Percentiles rank a stretch among this genome's conserved stretches.
phyloP scores from a whole-genome alignment of 371 early-diverging fungal genomes.

The Rhizopus sp. region DNA sequence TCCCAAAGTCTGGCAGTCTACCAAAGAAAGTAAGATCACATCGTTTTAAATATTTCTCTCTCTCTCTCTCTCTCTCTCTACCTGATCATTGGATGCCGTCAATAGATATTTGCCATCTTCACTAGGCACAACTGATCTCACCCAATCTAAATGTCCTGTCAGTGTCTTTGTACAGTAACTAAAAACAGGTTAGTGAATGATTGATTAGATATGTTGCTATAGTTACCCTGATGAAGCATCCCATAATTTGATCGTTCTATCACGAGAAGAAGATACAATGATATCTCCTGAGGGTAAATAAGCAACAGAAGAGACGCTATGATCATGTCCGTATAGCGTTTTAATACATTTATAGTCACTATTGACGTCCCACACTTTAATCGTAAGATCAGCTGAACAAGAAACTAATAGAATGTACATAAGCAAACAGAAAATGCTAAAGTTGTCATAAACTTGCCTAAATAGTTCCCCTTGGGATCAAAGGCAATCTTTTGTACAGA shows the following conservation, averaged over 20 bases:
- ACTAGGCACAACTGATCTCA: slow-evolving; percentile 68
- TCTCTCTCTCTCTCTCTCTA: slow-evolving; percentile 29
- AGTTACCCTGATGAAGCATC: slow-evolving; percentile 77
- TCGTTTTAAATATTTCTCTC: background rate
- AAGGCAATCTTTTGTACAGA: slow-evolving; percentile 85
- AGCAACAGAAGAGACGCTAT: slow-evolving; percentile 82
- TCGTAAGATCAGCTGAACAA: slow-evolving; percentile 86
- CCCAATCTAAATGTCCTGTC: slow-evolving; percentile 86
- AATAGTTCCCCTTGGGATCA: slow-evolving; percentile 75
- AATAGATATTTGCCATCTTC: slow-evolving; percentile 76
- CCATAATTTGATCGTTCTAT: slow-evolving; percentile 90
- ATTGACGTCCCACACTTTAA: slow-evolving; percentile 89
- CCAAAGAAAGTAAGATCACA: background rate
- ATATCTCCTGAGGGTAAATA: slow-evolving; percentile 77
- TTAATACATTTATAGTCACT: slow-evolving; percentile 85
- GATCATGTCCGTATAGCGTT: slow-evolving; percentile 91
- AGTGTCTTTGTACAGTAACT: slow-evolving; percentile 84
- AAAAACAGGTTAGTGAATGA: background rate
- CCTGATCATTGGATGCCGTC: slow-evolving; percentile 87
- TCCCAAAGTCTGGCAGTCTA: slow-evolving; percentile 88
- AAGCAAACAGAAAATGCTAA: slow-evolving; percentile 16
- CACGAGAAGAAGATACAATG: slow-evolving; percentile 84
- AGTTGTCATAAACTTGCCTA: slow-evolving; percentile 46
- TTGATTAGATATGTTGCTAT: background rate
- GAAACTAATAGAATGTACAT: slow-evolving; percentile 50